Base-by-base conservation (phyloP, 2,329 filamentous ascomycete species). In the Fusarium guadeloupense region DNA sequence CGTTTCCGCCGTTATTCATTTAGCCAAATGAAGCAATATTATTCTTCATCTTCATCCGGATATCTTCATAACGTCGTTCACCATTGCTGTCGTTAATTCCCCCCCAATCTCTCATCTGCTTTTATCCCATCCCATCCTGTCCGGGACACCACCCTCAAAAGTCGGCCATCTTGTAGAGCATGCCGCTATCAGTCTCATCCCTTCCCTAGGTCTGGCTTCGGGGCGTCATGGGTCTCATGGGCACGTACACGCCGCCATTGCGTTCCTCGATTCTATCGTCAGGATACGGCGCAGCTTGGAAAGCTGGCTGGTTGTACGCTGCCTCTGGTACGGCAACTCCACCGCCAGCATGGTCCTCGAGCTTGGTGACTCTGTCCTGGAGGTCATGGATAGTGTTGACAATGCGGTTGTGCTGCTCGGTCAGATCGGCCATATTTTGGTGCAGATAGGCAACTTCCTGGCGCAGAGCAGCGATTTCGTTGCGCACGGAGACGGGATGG, bases 181-280 rank as follows among this genome's bases (percentile, higher is more conserved):
- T 28, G 6, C 21, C 43, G 1, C 6, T 41, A 9, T 56, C 35
- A 10, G 19, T 19, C n/a, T 46, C 54, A n/a, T 50, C 37, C 23
- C 23, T 23, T 6, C 31, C 28, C 19, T 46, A 35, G 4, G 40
- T 40, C 46, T 57, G 56, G 4, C 50, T 62, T 9, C 37, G 23
- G n/a, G 60, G 33, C 8, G 60, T 52, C 17, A 35, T n/a, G n/a
- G 50, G 55, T 10, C 21, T 14, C 19, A 23, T 20, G 8, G 20
- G 21, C 5, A 41, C 1, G 7, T 6, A 20, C 8, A 9, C 35
- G 2, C 9, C 1, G 3, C 20, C 21, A 17, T 52, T 21, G 10
- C 23, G 17, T 7, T 46, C 46, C 9, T 60, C 35, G 10, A 55
- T 35, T 1, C 59, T 40, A 10, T 64, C 42, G 1, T 38, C 9